phyloP scores from a whole-genome alignment of 2,329 filamentous ascomycete genomes.

The Zymoseptoria brevis region DNA sequence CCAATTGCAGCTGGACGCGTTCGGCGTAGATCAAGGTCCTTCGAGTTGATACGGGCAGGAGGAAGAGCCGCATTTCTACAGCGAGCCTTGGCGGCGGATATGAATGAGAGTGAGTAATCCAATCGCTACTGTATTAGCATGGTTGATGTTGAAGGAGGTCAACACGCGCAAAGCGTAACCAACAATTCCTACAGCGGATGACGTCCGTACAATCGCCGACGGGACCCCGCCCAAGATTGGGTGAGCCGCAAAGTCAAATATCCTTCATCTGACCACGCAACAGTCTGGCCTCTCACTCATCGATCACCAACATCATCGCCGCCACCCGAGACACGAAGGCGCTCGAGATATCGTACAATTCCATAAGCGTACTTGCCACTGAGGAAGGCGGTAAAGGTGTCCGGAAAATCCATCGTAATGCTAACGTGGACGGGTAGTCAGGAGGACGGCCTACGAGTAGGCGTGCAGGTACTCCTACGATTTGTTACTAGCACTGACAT shows the following conservation, averaged over 20 bases:
- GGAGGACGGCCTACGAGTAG: no score
- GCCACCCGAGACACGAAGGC: not conserved
- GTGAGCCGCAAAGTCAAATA: not conserved
- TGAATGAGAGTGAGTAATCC: not conserved
- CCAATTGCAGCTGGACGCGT: conserved; percentile 42
- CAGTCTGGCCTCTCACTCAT: not conserved
- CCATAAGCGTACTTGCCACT: not conserved
- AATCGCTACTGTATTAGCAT: not conserved
- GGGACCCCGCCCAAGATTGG: not conserved
- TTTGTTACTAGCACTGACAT: not conserved
- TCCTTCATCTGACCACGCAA: not conserved
- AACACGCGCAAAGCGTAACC: not conserved
- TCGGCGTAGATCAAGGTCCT: conserved; percentile 90
- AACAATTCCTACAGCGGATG: not conserved
- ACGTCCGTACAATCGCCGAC: not conserved
- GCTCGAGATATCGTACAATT: not conserved
- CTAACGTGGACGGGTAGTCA: no score
- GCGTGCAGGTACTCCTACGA: not conserved
- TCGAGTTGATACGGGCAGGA: conserved; percentile 85
- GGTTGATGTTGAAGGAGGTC: not conserved
- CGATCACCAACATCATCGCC: not conserved
- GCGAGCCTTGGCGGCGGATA: not conserved
- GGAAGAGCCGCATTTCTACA: conserved; percentile 72
- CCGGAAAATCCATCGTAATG: no score
- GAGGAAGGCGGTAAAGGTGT: not conserved